A percentile compares a stretch with the other conserved stretches of the same genome.
These are phyloP conservation scores for Pyrrhoderma noxium DNA, from an alignment of 1,284 basidiomycete genomes.

Conservation along the genomic window DNA sequence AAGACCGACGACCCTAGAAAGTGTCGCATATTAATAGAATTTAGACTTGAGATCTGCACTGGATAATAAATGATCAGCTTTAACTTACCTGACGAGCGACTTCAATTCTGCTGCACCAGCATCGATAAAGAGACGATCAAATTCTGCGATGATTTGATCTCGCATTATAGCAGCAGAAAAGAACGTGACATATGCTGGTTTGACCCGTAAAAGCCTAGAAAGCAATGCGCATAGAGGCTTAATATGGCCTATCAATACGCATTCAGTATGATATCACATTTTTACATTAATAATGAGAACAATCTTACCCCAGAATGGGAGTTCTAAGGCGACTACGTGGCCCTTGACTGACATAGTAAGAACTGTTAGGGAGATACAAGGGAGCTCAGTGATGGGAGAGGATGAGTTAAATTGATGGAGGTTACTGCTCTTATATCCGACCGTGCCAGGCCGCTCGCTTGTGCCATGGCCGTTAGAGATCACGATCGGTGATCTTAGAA, in stretches of 20 bases:
- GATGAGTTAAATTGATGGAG: too few relatives aligned
- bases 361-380: too few relatives aligned
- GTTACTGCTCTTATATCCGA: too few relatives aligned
- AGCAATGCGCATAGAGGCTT: conserved; percentile 11
- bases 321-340: conserved; percentile 7
- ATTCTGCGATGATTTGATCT: conserved; percentile 4
- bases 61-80: neutral
- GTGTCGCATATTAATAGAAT: neutral
- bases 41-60: too few relatives aligned
- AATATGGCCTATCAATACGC: conserved; percentile 1
- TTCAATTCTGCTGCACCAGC: neutral
- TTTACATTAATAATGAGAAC: neutral
- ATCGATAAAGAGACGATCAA: conserved; percentile 1
- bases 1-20: conserved; percentile 10
- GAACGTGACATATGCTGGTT: conserved; percentile 3
- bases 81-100: conserved; percentile 7
- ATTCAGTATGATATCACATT: neutral
- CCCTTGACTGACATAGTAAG: neutral
- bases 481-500: too few relatives aligned
- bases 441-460: too few relatives aligned
- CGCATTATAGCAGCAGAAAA: neutral
- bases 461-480: too few relatives aligned
- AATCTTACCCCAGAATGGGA: conserved; percentile 7
- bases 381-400: too few relatives aligned
- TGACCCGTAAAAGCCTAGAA: conserved; percentile 1